Percentiles rank a stretch among this genome's conserved stretches.
phyloP scores from a whole-genome alignment of 495 filamentous ascomycete genomes.

The Chaetomidium leptoderma region DNA sequence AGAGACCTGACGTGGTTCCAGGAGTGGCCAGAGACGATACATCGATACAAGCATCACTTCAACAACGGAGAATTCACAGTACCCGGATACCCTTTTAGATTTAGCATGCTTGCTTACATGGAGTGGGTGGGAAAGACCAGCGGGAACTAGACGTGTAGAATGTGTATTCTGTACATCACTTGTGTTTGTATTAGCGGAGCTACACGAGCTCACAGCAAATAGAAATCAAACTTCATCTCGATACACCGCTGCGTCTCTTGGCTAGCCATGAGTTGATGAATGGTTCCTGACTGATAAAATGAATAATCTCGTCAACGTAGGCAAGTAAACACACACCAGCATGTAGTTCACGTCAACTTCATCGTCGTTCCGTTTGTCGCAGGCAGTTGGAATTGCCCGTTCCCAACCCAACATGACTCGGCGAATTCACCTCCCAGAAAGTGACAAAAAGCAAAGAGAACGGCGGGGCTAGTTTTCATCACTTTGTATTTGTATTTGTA shows the following conservation, averaged over 20 bases:
- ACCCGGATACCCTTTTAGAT: neutral
- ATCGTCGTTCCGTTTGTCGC: no score
- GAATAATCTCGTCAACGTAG: no score
- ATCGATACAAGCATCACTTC: no score
- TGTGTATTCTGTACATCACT: neutral
- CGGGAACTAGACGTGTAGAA: neutral
- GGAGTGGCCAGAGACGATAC: no score
- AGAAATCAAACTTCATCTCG: neutral
- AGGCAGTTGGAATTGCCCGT: no score
- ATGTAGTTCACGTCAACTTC: no score
- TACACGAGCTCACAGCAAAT: neutral
- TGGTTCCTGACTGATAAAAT: no score
- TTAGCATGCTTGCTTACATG: neutral
- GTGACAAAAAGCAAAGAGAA: neutral
- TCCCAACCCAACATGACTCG: no score
- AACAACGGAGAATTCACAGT: neutral
- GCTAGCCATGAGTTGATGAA: no score
- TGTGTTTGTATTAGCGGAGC: neutral
- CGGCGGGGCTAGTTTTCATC: neutral
- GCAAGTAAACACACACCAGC: no score
- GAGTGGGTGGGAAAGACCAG: neutral
- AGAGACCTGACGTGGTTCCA: neutral
- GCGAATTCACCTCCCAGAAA: no score
- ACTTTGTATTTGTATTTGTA: slow-evolving; percentile 6
- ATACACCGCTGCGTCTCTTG: no score